Conservation (phyloP, 1,284 basidiomycete genomes). For the Ceratobasidium sp. region DNA sequence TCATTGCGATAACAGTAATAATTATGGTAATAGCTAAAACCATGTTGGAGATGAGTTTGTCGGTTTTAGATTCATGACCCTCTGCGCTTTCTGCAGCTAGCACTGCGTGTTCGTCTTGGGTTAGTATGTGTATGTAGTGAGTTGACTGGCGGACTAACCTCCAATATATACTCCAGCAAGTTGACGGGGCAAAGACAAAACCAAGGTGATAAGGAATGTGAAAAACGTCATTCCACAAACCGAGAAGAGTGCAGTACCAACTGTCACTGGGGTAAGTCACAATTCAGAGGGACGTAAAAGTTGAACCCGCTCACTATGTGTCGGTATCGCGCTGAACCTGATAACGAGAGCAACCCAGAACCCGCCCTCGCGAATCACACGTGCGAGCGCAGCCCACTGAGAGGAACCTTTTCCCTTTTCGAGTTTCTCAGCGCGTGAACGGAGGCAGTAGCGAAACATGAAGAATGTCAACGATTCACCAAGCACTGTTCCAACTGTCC, state of each 20-base stretch:
- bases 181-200: conserved; percentile 25
- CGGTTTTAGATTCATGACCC: conserved; percentile 4
- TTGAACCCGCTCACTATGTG: not conserved
- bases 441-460: conserved; percentile 5
- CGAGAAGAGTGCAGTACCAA: conserved; percentile 20
- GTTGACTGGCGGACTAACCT: not conserved
- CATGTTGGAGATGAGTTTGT: conserved; percentile 11
- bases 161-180: conserved; percentile 34
- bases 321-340: not conserved
- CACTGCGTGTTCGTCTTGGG: not conserved
- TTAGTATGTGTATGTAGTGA: not conserved
- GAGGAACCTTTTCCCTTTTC: not conserved
- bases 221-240: conserved; percentile 11
- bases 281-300: not conserved
- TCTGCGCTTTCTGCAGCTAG: conserved; percentile 11
- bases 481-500: conserved; percentile 2
- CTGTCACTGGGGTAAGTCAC: not conserved
- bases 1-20: conserved; percentile 13
- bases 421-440: conserved; percentile 15
- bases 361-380: conserved; percentile 27
- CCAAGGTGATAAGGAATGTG: conserved; percentile 22
- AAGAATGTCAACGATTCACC: conserved; percentile 23
- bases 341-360: not conserved
- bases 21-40: conserved; percentile 15
- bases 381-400: not conserved